Evolutionary conservation across 257 asterid genomes (phyloP), one percentile per base, ranked within the genome.

Genomic region (Solanum sparsipilum): DNA sequence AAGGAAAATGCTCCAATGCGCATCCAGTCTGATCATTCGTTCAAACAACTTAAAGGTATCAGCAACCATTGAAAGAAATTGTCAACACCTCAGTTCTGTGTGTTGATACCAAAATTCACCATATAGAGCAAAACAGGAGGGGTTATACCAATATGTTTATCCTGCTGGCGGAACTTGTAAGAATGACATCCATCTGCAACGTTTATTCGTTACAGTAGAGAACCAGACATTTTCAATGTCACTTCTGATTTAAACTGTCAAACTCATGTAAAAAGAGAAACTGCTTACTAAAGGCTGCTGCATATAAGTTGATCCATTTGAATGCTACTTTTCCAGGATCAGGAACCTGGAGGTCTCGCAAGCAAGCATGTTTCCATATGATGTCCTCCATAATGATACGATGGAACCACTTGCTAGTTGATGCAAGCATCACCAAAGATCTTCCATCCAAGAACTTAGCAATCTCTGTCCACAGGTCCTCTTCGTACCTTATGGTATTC

Each of bases 121-220:
- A 48, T 82, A 18, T 82, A 36, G 7, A 76, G 84, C 72, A 60
- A 84, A 88, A 89, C 46, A 13, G 36, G 83, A 79, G 89, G 86
- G 87, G 74, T 13, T 72, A 87, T 89, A 97, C 99, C 99, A 68
- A 97, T 95, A 91, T 95, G 98, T 90, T 97, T 97, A 92, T 97
- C 99, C 92, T 89, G 90, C 93, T 96, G 98, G 89, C 91, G 96
- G 68, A 91, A 93, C 93, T 89, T 91, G 93, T 89, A 96, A 63
- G 99, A 91, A 91, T 97, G 99, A 90, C 98, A 94, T 91, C 99
- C 99, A 92, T 96, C 99, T 97, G 98, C 91, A 94, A 84, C 63
- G 46, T 68, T 58, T 88, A 87, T 83, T 48, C 38, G 32, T 76
- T 79, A 87, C 85, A 84, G 81, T 25, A 2, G 27, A 48, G 83